phyloP scores from a whole-genome alignment of 2,329 filamentous ascomycete genomes.

The Fusarium bulbicola region DNA sequence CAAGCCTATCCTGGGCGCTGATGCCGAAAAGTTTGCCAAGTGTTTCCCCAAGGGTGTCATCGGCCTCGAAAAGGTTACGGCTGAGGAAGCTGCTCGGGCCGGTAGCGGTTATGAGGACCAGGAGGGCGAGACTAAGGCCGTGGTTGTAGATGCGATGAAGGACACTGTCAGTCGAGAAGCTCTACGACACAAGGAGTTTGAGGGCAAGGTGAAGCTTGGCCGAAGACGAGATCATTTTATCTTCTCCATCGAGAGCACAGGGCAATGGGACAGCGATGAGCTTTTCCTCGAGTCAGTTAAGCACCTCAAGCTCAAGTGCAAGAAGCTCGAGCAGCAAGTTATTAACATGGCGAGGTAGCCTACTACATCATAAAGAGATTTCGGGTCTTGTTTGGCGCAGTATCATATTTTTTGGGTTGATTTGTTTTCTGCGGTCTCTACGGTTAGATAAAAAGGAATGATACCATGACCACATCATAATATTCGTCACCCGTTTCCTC shows the following conservation, averaged over 20 bases:
- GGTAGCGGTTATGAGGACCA: slow-evolving; percentile 76
- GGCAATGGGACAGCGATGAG: slow-evolving; percentile 93
- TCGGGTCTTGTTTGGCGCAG: slow-evolving; percentile 35
- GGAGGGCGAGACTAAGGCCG: slow-evolving; percentile 84
- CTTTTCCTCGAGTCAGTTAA: slow-evolving; percentile 91
- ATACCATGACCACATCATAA: slow-evolving; percentile 46
- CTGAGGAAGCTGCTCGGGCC: slow-evolving; percentile 67
- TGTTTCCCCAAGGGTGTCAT: slow-evolving; percentile 95
- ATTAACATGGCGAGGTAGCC: slow-evolving; percentile 66
- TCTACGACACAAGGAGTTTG: slow-evolving; percentile 89
- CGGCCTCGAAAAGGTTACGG: slow-evolving; percentile 75
- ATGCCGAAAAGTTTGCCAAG: slow-evolving; percentile 87
- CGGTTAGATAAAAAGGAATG: slow-evolving; percentile 47
- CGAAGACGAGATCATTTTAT: slow-evolving; percentile 95
- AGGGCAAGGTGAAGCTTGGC: slow-evolving; percentile 94
- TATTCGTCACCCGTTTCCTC: slow-evolving; percentile 14
- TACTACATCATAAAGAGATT: slow-evolving; percentile 27
- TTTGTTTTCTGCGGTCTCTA: slow-evolving; percentile 35
- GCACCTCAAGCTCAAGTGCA: slow-evolving; percentile 85
- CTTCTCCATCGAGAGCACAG: slow-evolving; percentile 92
- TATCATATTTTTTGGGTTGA: slow-evolving; percentile 34
- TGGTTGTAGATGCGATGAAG: slow-evolving; percentile 87
- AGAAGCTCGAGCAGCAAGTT: slow-evolving; percentile 75
- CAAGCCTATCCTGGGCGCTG: slow-evolving; percentile 82
- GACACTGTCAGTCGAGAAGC: slow-evolving; percentile 96